Evolutionary conservation across 2,329 filamentous ascomycete species (phyloP), one percentile per base, ranked within the genome.

Genomic region (Botrytis deweyae): DNA sequence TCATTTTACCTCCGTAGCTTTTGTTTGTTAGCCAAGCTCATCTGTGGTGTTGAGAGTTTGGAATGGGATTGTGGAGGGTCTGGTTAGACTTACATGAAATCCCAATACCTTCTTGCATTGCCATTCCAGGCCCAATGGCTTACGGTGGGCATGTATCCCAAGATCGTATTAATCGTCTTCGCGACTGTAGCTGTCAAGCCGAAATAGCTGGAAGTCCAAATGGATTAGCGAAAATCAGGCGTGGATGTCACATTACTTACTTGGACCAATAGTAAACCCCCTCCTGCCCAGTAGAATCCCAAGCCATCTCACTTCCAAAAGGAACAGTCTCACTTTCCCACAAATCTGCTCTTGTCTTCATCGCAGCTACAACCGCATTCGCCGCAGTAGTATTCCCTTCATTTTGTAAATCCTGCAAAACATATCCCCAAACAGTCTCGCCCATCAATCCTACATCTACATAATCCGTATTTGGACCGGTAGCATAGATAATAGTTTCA

Each of bases 111-210:
- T 90, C 88, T 84, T 0, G 88, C 87, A 75, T 89, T 90, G 20
- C 88, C 88, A 70, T 90, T 89, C 86, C 86, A 90, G 4, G 87
- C 88, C 88, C 88, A 90, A 75, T 90, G 88, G 0, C 87, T 82
- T 0, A 90, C 85, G 0, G 86, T 87, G 0, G 88, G 88, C 82
- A 85, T 88, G 75, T 86, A 90, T 0, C 86, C 88, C 1, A 88
- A 78, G 6, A 90, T 87, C 36, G 85, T 87, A 72, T 86, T 83
- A 64, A 90, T 82, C 0, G 91, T 86, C 76, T 89, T 89, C 1
- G 79, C 79, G 0, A 82, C 83, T 0, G 87, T 87, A 0, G 78
- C 78, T 0, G 80, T 80, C 65, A 86, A 82, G 3, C 84, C 84
- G 78, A 90, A 90, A 77, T 88, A 86, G 67, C 74, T 75, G 25